phyloP scores from a whole-genome alignment of 306 rosid species.

The Prunus armeniaca region DNA sequence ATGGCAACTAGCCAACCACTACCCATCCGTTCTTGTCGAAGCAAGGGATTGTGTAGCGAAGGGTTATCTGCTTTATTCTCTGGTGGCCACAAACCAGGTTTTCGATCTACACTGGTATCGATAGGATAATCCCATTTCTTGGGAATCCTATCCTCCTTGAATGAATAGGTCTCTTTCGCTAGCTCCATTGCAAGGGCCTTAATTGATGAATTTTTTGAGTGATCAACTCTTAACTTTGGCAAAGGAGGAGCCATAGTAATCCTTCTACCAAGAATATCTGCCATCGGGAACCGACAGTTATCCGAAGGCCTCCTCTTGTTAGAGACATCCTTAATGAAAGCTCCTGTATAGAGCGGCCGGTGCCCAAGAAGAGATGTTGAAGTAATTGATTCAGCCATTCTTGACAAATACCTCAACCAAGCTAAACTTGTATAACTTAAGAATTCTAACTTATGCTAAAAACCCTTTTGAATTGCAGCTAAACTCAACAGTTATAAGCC shows the following conservation, averaged over 20 bases:
- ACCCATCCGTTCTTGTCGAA: conserved; percentile 94
- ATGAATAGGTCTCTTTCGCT: conserved; percentile 70
- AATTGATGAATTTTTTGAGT: conserved; percentile 34
- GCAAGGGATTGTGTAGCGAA: conserved; percentile 77
- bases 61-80: conserved; percentile 79
- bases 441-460: conserved; percentile 6
- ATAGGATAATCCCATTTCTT: conserved; percentile 46
- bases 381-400: conserved; percentile 85
- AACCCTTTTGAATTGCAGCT: conserved; percentile 20
- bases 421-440: conserved; percentile 3
- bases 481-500: neutral
- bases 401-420: conserved; percentile 18
- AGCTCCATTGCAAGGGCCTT: conserved; percentile 75
- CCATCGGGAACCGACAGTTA: conserved; percentile 30
- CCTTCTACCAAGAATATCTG: conserved; percentile 52
- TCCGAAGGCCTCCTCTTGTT: conserved; percentile 45
- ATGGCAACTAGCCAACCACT: conserved; percentile 95
- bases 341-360: conserved; percentile 58
- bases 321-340: conserved; percentile 40
- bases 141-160: conserved; percentile 62
- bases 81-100: conserved; percentile 85
- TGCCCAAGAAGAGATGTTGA: conserved; percentile 69
- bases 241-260: conserved; percentile 40
- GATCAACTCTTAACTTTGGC: conserved; percentile 36
- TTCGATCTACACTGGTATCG: conserved; percentile 56